Evolutionary conservation across 345 rosid species (phyloP), one percentile per base, ranked within the genome.

Genomic region (Salix brachista): DNA sequence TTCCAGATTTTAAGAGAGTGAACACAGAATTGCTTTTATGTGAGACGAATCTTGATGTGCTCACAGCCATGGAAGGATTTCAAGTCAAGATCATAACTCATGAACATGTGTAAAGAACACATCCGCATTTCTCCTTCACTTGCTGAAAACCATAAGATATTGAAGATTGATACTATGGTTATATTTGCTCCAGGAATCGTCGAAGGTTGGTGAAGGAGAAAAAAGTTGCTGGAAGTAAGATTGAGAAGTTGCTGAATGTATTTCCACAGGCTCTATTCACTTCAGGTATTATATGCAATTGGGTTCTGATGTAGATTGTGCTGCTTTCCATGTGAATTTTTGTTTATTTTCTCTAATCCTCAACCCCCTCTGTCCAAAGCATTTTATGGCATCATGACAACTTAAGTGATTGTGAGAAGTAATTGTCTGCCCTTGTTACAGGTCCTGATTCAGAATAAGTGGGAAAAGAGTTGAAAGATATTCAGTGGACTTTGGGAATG

Each of bases 161-260:
- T 41, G 16, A 39, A 34, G 25, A 16, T 64, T 72, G 46, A 80
- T 66, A 28, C 36, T n/a, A 48, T 65, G 41, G 60, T 61, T 81
- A 3, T 56, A 74, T 79, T 78, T 80, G 60, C 77, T 82, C 60
- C 90, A 95, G 99, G 80, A 78, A 71, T 81, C 89, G 97, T 26
- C 92, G 90, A 73, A 88, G 97, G 83, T 84, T 88, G 74, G 82
- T 81, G 10, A 92, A 88, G 86, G 97, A 90, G 88, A 92, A 85
- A 84, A 91, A 83, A 79, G 83, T 85, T 78, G 78, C 89, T 54
- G 85, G 84, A 62, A 95, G 81, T 83, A 95, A 95, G 89, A 89
- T 95, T 83, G 94, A 95, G 89, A 95, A 95, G 90, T 77, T 95
- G 80, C 84, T 95, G 73, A 93, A 90, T 86, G 92, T 92, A 74